Percentiles rank a stretch among this genome's conserved stretches.
phyloP scores from a whole-genome alignment of 2,329 filamentous ascomycete genomes.

The Fusarium sterilihyphosum region DNA sequence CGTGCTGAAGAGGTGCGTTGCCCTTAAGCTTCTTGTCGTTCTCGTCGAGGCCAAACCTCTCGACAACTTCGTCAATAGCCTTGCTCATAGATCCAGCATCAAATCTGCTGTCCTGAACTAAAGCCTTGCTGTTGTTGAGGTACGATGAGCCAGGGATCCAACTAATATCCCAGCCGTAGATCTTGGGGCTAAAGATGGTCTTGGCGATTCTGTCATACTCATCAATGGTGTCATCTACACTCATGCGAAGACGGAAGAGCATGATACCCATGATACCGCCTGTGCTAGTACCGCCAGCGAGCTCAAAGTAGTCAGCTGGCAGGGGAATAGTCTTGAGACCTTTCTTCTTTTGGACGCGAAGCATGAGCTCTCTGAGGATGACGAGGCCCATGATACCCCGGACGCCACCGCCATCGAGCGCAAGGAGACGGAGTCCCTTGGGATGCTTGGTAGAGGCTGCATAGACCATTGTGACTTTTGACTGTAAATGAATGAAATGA shows the following conservation, averaged over 20 bases:
- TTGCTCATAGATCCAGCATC: constrained; percentile 15
- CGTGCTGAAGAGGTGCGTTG: constrained; percentile 22
- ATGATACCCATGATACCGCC: constrained; percentile 32
- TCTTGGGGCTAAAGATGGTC: constrained; percentile 27
- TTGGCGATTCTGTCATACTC: constrained; percentile 31
- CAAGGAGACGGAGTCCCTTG: not conserved
- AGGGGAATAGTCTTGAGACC: not conserved
- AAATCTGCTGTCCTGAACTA: constrained; percentile 26
- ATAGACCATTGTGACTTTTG: not conserved
- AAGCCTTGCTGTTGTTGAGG: constrained; percentile 25
- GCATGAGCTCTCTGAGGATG: constrained; percentile 10
- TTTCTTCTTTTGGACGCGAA: constrained; percentile 1
- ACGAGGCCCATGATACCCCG: constrained; percentile 15
- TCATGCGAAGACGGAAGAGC: constrained; percentile 38
- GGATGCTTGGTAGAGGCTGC: not conserved
- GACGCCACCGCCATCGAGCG: constrained; percentile 5
- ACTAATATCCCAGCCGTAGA: constrained; percentile 21
- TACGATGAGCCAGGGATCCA: constrained; percentile 1
- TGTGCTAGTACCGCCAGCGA: constrained; percentile 29
- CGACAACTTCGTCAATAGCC: constrained; percentile 25
- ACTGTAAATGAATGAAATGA: not conserved
- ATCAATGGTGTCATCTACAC: constrained; percentile 17
- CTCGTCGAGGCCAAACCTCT: constrained; percentile 24
- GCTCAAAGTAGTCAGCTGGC: constrained; percentile 29
- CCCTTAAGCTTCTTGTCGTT: constrained; percentile 27